These are phyloP conservation scores for Boletellus ananas DNA, from an alignment of 768 basidiomycete species.

Conservation along the genomic window DNA sequence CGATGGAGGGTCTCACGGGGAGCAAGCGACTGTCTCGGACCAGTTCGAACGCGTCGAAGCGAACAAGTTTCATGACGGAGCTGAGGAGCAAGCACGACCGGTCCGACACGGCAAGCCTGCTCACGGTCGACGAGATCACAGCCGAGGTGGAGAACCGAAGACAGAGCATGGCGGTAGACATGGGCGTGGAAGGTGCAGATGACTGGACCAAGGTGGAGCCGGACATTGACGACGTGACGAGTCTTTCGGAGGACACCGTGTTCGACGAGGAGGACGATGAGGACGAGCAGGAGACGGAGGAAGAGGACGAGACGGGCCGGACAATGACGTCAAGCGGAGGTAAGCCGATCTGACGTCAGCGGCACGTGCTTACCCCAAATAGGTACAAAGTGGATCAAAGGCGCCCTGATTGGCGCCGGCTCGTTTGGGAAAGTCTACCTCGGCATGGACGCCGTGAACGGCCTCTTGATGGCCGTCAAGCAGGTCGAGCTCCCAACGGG, in stretches of 20 bases:
- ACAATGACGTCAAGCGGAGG: slow-evolving; percentile 55
- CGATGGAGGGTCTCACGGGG: slow-evolving; percentile 55
- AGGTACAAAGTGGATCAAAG: slow-evolving; percentile 96
- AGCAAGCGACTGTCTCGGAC: slow-evolving; percentile 36
- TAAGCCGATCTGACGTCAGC: slow-evolving; percentile 20
- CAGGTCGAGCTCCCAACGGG: slow-evolving; percentile 91
- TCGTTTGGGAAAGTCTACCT: slow-evolving; percentile 96
- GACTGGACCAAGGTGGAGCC: slow-evolving; percentile 75
- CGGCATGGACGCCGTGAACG: slow-evolving; percentile 89
- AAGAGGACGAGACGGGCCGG: slow-evolving; percentile 50
- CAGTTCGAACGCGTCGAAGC: slow-evolving; percentile 50
- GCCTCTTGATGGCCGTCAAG: slow-evolving; percentile 95
- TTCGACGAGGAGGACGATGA: slow-evolving; percentile 50
- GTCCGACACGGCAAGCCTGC: slow-evolving; percentile 84
- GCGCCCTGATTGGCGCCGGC: slow-evolving; percentile 90
- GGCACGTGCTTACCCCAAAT: slow-evolving; percentile 12
- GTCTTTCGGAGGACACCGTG: slow-evolving; percentile 43
- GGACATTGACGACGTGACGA: slow-evolving; percentile 45
- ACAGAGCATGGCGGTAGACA: slow-evolving; percentile 46
- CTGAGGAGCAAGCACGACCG: slow-evolving; percentile 76
- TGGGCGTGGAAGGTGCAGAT: slow-evolving; percentile 49
- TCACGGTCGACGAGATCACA: slow-evolving; percentile 98
- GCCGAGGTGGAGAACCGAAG: slow-evolving; percentile 79
- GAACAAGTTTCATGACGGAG: slow-evolving; percentile 81
- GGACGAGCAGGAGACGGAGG: slow-evolving; percentile 43